These are phyloP conservation scores for Phaeoacremonium minimum DNA, from an alignment of 2,329 filamentous ascomycete species.

Conservation along the genomic window DNA sequence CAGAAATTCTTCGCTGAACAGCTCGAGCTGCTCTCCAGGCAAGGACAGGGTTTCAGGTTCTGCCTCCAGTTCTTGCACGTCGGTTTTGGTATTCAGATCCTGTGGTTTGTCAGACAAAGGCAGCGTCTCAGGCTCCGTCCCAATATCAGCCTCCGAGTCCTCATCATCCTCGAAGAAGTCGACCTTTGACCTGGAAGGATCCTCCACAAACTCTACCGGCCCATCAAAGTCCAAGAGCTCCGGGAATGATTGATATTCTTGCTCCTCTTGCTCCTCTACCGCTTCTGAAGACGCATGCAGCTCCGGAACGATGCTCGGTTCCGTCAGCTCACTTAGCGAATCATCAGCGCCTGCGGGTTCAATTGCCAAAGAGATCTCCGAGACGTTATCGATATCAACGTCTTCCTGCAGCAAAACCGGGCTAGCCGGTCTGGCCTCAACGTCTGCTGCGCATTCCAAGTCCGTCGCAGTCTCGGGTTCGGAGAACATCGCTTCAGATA, in stretches of 20 bases:
- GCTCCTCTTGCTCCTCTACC: not conserved
- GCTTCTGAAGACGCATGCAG: too few relatives aligned
- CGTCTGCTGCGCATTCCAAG: too few relatives aligned
- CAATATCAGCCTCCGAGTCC: not conserved
- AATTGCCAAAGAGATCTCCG: too few relatives aligned
- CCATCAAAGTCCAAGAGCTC: not conserved
- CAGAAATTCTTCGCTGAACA: not conserved
- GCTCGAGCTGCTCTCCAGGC: conserved; percentile 1
- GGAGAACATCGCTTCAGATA: too few relatives aligned
- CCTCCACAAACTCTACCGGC: not conserved
- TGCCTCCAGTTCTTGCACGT: not conserved
- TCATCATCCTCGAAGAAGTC: conserved; percentile 5
- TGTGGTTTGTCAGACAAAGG: not conserved
- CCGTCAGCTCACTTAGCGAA: too few relatives aligned
- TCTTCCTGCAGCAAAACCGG: too few relatives aligned
- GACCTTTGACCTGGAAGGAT: conserved; percentile 3
- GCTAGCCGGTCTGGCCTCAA: too few relatives aligned
- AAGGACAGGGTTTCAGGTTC: not conserved
- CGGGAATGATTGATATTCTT: not conserved
- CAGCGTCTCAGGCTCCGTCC: not conserved
- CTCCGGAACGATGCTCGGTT: too few relatives aligned
- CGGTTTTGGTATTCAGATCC: not conserved
- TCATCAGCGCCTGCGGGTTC: too few relatives aligned
- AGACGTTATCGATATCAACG: too few relatives aligned
- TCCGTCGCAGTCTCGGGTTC: too few relatives aligned